Conservation (phyloP, 805 yeast genomes). For the Barnettozyma sucrosica region DNA sequence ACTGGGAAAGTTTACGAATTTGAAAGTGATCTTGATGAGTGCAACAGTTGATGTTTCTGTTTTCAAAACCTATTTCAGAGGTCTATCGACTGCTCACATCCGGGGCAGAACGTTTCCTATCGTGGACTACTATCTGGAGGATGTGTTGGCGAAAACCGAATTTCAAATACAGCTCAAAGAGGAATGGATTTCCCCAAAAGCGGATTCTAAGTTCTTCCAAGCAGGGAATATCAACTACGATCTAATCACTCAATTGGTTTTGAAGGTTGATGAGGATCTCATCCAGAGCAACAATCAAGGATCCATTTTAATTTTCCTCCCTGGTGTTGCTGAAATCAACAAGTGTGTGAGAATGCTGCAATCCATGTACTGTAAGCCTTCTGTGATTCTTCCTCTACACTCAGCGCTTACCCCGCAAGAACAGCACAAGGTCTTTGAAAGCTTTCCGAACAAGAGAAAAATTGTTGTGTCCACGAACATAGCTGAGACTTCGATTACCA, state of each 20-base stretch:
- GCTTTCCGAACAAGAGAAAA: slow-evolving; percentile 58
- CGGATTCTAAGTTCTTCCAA: slow-evolving; percentile 61
- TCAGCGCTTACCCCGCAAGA: slow-evolving; percentile 82
- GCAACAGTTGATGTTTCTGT: slow-evolving; percentile 79
- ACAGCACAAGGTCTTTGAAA: slow-evolving; percentile 68
- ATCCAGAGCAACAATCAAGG: slow-evolving; percentile 42
- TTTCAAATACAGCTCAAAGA: slow-evolving; percentile 44
- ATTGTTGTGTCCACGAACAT: slow-evolving; percentile 87
- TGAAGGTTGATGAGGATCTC: slow-evolving; percentile 46
- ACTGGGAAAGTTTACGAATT: slow-evolving; percentile 36
- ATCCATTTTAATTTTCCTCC: slow-evolving; percentile 77
- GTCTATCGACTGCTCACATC: slow-evolving; percentile 67
- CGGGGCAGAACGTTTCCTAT: slow-evolving; percentile 95
- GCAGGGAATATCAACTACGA: slow-evolving; percentile 71
- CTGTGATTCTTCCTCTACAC: slow-evolving; percentile 67
- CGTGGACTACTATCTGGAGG: slow-evolving; percentile 65
- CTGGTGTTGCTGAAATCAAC: slow-evolving; percentile 86
- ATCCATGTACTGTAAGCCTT: slow-evolving; percentile 22
- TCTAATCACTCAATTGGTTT: slow-evolving; percentile 52
- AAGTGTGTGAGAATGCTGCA: slow-evolving; percentile 45
- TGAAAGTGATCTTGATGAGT: slow-evolving; percentile 81
- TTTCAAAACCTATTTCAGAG: slow-evolving; percentile 60
- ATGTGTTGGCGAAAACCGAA: slow-evolving; percentile 49
- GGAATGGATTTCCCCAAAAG: slow-evolving; percentile 46
- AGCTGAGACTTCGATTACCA: slow-evolving; percentile 96